Evolutionary conservation across 2,329 filamentous ascomycete genomes (phyloP).

Genomic region (Scedosporium dehoogii): DNA sequence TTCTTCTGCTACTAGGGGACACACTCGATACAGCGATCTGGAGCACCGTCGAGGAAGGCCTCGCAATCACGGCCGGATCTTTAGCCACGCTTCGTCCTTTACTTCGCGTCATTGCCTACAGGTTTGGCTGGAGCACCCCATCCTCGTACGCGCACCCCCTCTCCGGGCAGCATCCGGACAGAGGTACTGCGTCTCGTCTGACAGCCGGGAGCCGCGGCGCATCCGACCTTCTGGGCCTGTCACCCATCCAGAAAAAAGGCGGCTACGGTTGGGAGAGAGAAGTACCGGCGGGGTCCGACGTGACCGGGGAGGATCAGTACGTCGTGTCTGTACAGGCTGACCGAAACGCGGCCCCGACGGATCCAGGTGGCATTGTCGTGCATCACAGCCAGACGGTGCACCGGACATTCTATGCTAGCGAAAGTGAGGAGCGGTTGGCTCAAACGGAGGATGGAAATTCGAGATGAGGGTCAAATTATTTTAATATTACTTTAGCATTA

Average conservation of each 20-base stretch:
- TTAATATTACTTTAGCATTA: no score
- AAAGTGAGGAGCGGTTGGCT: conserved; percentile 3
- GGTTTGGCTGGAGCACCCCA: conserved; percentile 15
- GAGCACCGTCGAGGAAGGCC: conserved; percentile 35
- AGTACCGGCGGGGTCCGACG: neutral
- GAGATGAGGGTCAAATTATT: neutral
- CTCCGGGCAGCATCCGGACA: neutral
- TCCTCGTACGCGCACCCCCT: neutral
- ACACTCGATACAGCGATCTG: conserved; percentile 36
- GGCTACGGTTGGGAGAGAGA: neutral
- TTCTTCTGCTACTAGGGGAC: conserved; percentile 15
- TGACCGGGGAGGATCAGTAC: neutral
- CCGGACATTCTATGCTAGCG: neutral
- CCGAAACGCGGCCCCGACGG: neutral
- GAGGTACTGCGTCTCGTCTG: neutral
- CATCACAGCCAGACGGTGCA: neutral
- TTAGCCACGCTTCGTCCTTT: conserved; percentile 37
- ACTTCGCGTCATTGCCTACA: conserved; percentile 21
- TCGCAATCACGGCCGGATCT: conserved; percentile 37
- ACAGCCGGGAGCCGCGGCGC: neutral
- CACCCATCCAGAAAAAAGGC: neutral
- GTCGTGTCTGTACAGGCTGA: neutral
- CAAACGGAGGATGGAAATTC: neutral
- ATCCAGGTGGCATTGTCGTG: neutral
- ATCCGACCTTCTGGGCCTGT: neutral